Base-by-base conservation (phyloP, 2,329 filamentous ascomycete species). In the Eurotiales sp. region DNA sequence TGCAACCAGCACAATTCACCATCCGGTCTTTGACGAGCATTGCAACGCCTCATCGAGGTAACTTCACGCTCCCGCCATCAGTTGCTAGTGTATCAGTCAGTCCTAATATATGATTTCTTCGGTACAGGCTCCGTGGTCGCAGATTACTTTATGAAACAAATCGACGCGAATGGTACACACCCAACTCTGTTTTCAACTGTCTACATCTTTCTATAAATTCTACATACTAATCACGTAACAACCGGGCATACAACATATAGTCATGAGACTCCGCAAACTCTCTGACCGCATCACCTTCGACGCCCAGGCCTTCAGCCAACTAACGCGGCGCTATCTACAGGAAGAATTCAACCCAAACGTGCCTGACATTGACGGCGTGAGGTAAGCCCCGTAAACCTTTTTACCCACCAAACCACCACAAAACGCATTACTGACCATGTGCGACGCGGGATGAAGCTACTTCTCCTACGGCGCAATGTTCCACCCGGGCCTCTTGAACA, bases 1-100 rank as follows among this genome's bases (percentile, higher is more conserved):
- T 85, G 19, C 73, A 75, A 45, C 81, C 80, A 8, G 70, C 72
- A 3, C 81, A 84, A 46, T 88, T 96, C 57, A 89, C 88, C 64
- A 87, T 96, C 53, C 77, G 90, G 32, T 84, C 81, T 0, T 64
- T 85, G 57, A 85, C 82, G 0, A 85, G 82, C 0, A 77, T 85
- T 52, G 81, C 82, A 2, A 80, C 79, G 12, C 82, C 82, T 1
- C 82, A 85, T 67, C 68, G 77, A 66, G 72, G 78, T 78, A 41
- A n/a, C n/a, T n/a, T n/a, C n/a, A n/a, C n/a, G n/a, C n/a, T n/a
- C n/a, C n/a, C n/a, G n/a, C n/a, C n/a, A n/a, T n/a, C n/a, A n/a
- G n/a, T n/a, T n/a, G n/a, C n/a, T n/a, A n/a, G n/a, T n/a, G n/a
- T n/a, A n/a, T n/a, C n/a, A n/a, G n/a, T n/a, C n/a, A n/a, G n/a